Percentiles rank a stretch among this genome's conserved stretches.
Evolutionary conservation across 2,329 filamentous ascomycete genomes (phyloP).

Genomic region (Apiospora koreana): DNA sequence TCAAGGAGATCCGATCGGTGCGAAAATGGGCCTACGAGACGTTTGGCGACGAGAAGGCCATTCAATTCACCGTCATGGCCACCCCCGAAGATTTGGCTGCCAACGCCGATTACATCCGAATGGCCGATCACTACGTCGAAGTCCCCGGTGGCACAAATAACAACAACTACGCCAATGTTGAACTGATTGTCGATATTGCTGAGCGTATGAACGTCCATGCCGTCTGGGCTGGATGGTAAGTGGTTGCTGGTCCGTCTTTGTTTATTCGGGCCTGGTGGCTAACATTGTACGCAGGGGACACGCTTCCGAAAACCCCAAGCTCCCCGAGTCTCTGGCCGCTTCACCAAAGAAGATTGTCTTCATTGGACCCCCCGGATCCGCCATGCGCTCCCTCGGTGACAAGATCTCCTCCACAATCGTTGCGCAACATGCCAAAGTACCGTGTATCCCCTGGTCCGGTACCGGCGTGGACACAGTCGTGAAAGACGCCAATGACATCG

Average conservation of each 20-base stretch:
- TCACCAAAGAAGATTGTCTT: constrained; percentile 99
- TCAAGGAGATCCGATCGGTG: constrained; percentile 98
- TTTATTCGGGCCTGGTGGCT: constrained; percentile 15
- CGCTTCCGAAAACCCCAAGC: constrained; percentile 96
- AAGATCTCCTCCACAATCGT: constrained; percentile 99
- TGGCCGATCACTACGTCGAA: constrained; percentile 99
- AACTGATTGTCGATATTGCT: constrained; percentile 97
- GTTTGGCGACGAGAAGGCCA: constrained; percentile 96
- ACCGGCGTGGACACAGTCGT: constrained; percentile 82
- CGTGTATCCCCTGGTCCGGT: constrained; percentile 99
- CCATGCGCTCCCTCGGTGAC: constrained; percentile 98
- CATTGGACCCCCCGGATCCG: constrained; percentile 95
- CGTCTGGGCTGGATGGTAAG: constrained; percentile 97
- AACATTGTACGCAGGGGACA: constrained; percentile 68
- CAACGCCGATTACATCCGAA: constrained; percentile 98
- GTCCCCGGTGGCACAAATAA: constrained; percentile 99
- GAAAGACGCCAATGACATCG: constrained; percentile 80
- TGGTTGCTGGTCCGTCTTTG: constrained; percentile 9
- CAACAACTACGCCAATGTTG: constrained; percentile 99
- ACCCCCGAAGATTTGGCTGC: constrained; percentile 96
- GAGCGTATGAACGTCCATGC: constrained; percentile 98
- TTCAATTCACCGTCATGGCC: constrained; percentile 99
- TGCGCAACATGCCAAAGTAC: constrained; percentile 92
- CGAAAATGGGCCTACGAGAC: constrained; percentile 99
- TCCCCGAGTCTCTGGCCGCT: constrained; percentile 92